Percentiles rank a stretch among this genome's conserved stretches.
phyloP scores from a whole-genome alignment of 1,284 basidiomycete genomes.

The Malassezia restricta region DNA sequence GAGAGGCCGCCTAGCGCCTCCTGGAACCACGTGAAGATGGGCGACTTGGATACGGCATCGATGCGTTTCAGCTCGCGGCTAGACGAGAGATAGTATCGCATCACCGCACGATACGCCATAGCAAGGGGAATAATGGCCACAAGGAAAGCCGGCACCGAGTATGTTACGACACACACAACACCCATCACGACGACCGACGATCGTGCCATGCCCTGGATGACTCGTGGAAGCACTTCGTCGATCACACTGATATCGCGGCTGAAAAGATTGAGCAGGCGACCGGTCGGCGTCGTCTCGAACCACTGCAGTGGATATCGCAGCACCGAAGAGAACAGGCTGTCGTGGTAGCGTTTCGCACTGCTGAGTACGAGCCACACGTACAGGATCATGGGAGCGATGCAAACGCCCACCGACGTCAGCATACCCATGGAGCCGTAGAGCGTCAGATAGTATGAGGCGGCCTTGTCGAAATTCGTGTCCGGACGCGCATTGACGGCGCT shows the following conservation, averaged over 20 bases:
- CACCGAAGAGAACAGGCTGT: slow-evolving; percentile 34
- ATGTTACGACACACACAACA: slow-evolving; percentile 60
- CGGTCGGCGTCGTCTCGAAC: slow-evolving; percentile 47
- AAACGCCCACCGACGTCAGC: slow-evolving; percentile 28
- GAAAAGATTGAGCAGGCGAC: slow-evolving; percentile 68
- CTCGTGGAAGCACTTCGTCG: slow-evolving; percentile 51
- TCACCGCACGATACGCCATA: slow-evolving; percentile 32
- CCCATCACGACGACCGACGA: slow-evolving; percentile 51
- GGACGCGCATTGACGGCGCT: slow-evolving; percentile 27
- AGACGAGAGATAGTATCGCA: slow-evolving; percentile 69
- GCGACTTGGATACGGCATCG: slow-evolving; percentile 76
- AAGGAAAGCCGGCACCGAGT: slow-evolving; percentile 62
- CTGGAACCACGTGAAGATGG: slow-evolving; percentile 64
- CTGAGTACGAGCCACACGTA: slow-evolving; percentile 37
- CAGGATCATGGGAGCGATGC: slow-evolving; percentile 39
- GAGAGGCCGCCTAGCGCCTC: slow-evolving; percentile 73
- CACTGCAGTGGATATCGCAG: slow-evolving; percentile 40
- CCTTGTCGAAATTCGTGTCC: slow-evolving; percentile 15
- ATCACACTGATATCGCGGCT: slow-evolving; percentile 84
- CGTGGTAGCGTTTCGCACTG: slow-evolving; percentile 37
- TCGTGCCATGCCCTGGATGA: slow-evolving; percentile 35
- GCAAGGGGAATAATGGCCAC: slow-evolving; percentile 48
- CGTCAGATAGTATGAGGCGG: slow-evolving; percentile 32
- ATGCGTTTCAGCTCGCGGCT: slow-evolving; percentile 83
- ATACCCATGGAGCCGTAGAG: slow-evolving; percentile 39